phyloP scores from a whole-genome alignment of 2,329 filamentous ascomycete genomes.

The Botrytis fabae region DNA sequence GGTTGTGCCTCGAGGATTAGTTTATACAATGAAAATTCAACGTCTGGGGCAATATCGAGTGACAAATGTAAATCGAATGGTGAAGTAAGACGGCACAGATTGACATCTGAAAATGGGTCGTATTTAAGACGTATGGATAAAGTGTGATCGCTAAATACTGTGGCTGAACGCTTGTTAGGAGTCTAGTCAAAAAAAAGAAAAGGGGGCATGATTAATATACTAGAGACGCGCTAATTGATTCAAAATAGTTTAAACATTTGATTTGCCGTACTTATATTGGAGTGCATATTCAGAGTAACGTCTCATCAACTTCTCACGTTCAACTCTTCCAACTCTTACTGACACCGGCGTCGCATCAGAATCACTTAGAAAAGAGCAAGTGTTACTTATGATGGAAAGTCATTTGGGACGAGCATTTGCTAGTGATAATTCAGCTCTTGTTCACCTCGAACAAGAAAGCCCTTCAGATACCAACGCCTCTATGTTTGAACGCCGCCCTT shows the following conservation, averaged over 20 bases:
- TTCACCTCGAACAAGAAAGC: constrained; percentile 9
- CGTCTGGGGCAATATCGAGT: not conserved
- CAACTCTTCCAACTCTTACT: not conserved
- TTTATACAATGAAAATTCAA: not conserved
- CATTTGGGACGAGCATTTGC: not conserved
- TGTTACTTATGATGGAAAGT: not conserved
- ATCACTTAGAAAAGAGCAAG: not conserved
- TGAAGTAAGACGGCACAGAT: not conserved
- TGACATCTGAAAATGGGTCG: too few relatives aligned
- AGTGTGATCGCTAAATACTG: not conserved
- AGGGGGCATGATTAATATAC: not conserved
- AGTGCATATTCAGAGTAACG: not conserved
- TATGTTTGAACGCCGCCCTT: constrained; percentile 5
- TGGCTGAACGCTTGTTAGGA: not conserved
- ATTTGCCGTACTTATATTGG: not conserved
- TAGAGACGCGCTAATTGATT: not conserved
- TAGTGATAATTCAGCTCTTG: constrained; percentile 4
- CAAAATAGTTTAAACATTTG: not conserved
- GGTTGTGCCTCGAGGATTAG: not conserved
- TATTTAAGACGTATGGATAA: not conserved
- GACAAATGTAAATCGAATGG: not conserved
- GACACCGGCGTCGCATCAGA: not conserved
- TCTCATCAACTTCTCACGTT: not conserved
- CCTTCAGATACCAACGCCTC: not conserved
- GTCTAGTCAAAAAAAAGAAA: not conserved